These are phyloP conservation scores for Daldinia loculata DNA, from an alignment of 495 filamentous ascomycete species.

Conservation along the genomic window DNA sequence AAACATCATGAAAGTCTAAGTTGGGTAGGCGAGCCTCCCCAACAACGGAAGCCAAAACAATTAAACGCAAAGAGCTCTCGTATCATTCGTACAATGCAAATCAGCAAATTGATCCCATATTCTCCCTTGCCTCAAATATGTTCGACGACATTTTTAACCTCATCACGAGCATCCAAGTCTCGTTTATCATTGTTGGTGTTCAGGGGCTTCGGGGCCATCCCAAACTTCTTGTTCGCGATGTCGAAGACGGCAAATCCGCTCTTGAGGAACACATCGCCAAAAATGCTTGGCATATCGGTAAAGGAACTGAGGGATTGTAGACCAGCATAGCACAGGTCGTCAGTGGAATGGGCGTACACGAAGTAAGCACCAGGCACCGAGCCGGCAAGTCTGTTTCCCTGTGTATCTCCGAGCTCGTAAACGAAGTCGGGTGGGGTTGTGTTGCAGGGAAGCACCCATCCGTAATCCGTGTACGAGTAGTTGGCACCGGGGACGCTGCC, in stretches of 20 bases:
- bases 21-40: background rate
- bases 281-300: slow-evolving; percentile 66
- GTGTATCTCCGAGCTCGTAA: slow-evolving; percentile 63
- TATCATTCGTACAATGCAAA: background rate
- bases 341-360: slow-evolving; percentile 64
- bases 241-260: slow-evolving; percentile 80
- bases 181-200: slow-evolving; percentile 35
- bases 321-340: slow-evolving; percentile 72
- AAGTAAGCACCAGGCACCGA: slow-evolving; percentile 74
- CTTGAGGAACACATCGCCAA: slow-evolving; percentile 79
- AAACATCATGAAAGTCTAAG: slow-evolving; percentile 9
- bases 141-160: background rate
- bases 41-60: slow-evolving; percentile 16
- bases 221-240: slow-evolving; percentile 69
- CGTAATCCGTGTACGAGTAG: slow-evolving; percentile 65
- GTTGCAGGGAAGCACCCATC: slow-evolving; percentile 68
- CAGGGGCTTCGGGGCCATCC: slow-evolving; percentile 65
- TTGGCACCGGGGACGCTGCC: slow-evolving; percentile 65
- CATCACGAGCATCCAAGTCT: slow-evolving; percentile 5
- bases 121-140: background rate
- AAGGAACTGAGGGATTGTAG: slow-evolving; percentile 62
- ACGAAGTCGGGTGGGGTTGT: slow-evolving; percentile 65
- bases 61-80: slow-evolving; percentile 11
- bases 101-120: background rate
- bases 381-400: slow-evolving; percentile 65